Base-by-base conservation (phyloP, 1,284 basidiomycete species). In the Tylopilus sp. region DNA sequence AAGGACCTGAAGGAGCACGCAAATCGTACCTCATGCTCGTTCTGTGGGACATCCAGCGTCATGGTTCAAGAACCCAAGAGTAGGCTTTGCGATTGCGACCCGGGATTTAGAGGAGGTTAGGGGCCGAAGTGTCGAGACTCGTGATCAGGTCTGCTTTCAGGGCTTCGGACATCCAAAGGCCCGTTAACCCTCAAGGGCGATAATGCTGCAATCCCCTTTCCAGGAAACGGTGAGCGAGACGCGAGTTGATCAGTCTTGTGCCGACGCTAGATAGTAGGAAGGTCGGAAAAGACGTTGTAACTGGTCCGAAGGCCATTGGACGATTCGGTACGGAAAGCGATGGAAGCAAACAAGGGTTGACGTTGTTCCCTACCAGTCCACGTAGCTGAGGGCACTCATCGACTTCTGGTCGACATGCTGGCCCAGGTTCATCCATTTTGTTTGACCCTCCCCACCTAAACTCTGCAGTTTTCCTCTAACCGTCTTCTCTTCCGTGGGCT, bases 11-110 rank as follows among this genome's bases (percentile, higher is more conserved):
- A 59, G 35, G 56, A 59, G 42, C 49, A 55, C 18, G 56, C 31
- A 49, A 62, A 21, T 53, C 69, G 35, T 61, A 59, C 46, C 59
- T 61, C 34, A 60, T 63, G 10, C 57, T 71, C 24, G 52, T 59
- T 12, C 53, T 55, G 15, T 51, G 59, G 26, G 56, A 58, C 11
- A 18, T 55, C 58, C 28, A 57, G 54, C 24, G 30, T 70, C 41
- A 50, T 49, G 7, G 45, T 60, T 34, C 39, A 40, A 9, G 58
- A 62, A 41, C 45, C 60, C 24, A 62, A 62, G 56, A 63, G 65
- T 21, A 49, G 57, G 12, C 15, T 55, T 61, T 28, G 56, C 54
- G 17, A 57, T 62, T 14, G 51, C 43, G 17, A 29, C 55, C 57
- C 21, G 45, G 55, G 35, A 58, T 58, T 33, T 62, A 55, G 56